Conservation (phyloP, 1,139 yeast species). For the Kodamaea anthophila region DNA sequence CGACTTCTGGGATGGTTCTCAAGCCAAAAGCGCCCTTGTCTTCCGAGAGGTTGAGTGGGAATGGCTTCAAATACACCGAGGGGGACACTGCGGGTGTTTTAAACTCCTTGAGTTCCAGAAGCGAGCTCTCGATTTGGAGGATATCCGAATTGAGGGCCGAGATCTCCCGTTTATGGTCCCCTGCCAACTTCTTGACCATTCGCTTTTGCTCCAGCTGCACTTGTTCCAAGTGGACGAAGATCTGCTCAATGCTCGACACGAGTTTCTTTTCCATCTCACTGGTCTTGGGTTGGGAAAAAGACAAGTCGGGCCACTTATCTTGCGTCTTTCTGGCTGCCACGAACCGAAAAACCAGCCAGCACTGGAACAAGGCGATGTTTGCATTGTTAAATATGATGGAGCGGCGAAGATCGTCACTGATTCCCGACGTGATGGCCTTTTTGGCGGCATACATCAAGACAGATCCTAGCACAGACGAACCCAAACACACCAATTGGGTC, state of each 20-base stretch:
- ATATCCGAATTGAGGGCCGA: constrained; percentile 4
- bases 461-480: constrained; percentile 20
- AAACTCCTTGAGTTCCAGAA: constrained; percentile 7
- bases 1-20: constrained; percentile 7
- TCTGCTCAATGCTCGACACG: constrained; percentile 5
- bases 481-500: constrained; percentile 20
- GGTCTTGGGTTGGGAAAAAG: background rate
- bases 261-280: constrained; percentile 1
- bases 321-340: constrained; percentile 5
- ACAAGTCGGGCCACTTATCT: background rate
- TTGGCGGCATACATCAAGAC: constrained; percentile 23
- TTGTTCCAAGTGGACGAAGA: constrained; percentile 6
- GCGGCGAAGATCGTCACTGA: constrained; percentile 22
- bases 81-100: no score
- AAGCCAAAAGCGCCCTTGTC: constrained; percentile 2
- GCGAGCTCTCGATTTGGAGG: constrained; percentile 7
- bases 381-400: constrained; percentile 28
- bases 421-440: constrained; percentile 14
- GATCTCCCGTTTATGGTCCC: constrained; percentile 7
- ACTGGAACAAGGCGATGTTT: constrained; percentile 24
- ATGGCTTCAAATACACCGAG: constrained; percentile 11
- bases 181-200: constrained; percentile 6
- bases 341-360: constrained; percentile 25
- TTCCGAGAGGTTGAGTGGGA: constrained; percentile 10
- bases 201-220: constrained; percentile 5